Evolutionary conservation across 805 yeast species (phyloP).

Genomic region (Myxozyma geophila): DNA sequence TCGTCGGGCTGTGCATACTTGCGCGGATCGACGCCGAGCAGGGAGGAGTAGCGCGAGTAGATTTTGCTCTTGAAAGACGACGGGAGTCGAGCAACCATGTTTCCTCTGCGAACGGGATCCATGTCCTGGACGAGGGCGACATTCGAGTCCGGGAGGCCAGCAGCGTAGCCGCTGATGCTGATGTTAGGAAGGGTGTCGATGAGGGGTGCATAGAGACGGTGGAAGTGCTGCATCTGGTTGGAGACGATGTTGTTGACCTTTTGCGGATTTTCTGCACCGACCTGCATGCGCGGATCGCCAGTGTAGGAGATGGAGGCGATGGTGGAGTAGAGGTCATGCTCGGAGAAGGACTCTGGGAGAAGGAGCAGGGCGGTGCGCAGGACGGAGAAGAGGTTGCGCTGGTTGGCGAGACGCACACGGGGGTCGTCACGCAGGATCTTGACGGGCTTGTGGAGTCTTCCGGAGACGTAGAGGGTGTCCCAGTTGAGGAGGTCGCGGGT

Average conservation of each 20-base stretch:
- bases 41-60: constrained; percentile 37
- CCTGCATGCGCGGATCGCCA: constrained; percentile 85
- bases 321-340: constrained; percentile 69
- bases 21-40: constrained; percentile 24
- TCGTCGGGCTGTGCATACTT: background rate
- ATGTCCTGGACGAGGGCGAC: constrained; percentile 45
- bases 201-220: constrained; percentile 73
- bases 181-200: constrained; percentile 51
- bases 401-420: constrained; percentile 67
- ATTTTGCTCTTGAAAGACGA: constrained; percentile 52
- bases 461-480: constrained; percentile 86
- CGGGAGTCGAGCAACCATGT: constrained; percentile 55
- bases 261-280: constrained; percentile 85
- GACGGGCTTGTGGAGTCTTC: constrained; percentile 93
- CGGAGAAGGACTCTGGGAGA: constrained; percentile 57
- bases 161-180: constrained; percentile 14
- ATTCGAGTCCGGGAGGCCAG: constrained; percentile 1
- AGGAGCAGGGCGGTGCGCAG: constrained; percentile 68
- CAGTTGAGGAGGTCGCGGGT: constrained; percentile 77
- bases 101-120: constrained; percentile 50
- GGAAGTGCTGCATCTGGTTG: constrained; percentile 73
- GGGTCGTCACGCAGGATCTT: constrained; percentile 70
- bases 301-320: constrained; percentile 81
- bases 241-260: constrained; percentile 84
- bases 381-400: constrained; percentile 77